Evolutionary conservation across 2,329 filamentous ascomycete species (phyloP).

Genomic region (Pseudocercospora eumusae): DNA sequence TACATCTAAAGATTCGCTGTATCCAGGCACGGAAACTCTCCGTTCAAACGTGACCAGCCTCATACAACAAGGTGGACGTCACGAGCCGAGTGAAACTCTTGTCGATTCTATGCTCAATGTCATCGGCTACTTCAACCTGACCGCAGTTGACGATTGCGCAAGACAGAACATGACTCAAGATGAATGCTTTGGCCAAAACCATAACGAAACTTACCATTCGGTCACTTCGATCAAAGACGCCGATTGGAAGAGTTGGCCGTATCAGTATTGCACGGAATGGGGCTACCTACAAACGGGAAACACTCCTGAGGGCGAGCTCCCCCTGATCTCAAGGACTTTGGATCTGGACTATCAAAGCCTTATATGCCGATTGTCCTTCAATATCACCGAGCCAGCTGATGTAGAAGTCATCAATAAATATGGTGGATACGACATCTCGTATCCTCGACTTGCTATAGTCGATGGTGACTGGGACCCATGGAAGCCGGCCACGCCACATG

Average conservation of each 20-base stretch:
- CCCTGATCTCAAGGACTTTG: slow-evolving; percentile 71
- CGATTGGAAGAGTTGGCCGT: slow-evolving; percentile 41
- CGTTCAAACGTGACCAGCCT: slow-evolving; percentile 48
- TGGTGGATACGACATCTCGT: slow-evolving; percentile 69
- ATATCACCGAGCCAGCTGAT: slow-evolving; percentile 65
- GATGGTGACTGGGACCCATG: slow-evolving; percentile 80
- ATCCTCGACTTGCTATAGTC: slow-evolving; percentile 73
- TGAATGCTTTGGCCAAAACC: slow-evolving; percentile 50
- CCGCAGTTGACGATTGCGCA: slow-evolving; percentile 45
- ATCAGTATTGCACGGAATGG: slow-evolving; percentile 63
- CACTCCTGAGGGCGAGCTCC: slow-evolving; percentile 63
- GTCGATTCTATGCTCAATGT: slow-evolving; percentile 59
- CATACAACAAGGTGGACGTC: slow-evolving; percentile 51
- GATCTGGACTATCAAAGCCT: slow-evolving; percentile 63
- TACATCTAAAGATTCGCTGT: slow-evolving; percentile 49
- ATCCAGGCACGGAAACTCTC: slow-evolving; percentile 43
- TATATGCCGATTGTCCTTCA: slow-evolving; percentile 69
- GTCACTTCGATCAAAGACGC: slow-evolving; percentile 18
- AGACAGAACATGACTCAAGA: slow-evolving; percentile 47
- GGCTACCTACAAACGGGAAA: slow-evolving; percentile 76
- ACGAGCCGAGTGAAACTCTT: slow-evolving; percentile 45
- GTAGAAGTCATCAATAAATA: slow-evolving; percentile 71
- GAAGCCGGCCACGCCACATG: slow-evolving; percentile 72
- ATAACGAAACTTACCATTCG: slow-evolving; percentile 46
- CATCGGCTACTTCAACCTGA: slow-evolving; percentile 57